These are phyloP conservation scores for Cladosporium sp. DNA, from an alignment of 2,329 filamentous ascomycete species.

Conservation along the genomic window DNA sequence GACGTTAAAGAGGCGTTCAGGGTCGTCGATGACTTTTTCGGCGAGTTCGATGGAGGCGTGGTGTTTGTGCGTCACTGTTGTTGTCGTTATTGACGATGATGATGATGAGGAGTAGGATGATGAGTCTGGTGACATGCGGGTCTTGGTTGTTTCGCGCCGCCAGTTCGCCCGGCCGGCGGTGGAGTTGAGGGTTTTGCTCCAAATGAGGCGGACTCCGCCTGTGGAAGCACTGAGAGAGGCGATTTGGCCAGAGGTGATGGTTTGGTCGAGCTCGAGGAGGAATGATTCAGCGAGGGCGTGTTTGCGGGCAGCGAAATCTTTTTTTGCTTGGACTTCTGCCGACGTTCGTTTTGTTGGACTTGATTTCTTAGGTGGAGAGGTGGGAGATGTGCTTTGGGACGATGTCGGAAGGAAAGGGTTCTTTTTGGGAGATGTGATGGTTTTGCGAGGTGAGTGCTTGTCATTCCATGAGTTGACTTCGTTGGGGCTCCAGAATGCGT, in stretches of 20 bases:
- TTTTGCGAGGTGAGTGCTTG: constrained; percentile 53
- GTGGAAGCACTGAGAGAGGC: constrained; percentile 55
- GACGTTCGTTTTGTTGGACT: constrained; percentile 29
- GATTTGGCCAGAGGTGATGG: constrained; percentile 60
- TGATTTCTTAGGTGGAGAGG: constrained; percentile 38
- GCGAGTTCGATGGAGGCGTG: constrained; percentile 80
- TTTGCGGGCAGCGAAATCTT: constrained; percentile 60
- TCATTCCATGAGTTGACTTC: constrained; percentile 62
- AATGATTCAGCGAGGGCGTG: constrained; percentile 61
- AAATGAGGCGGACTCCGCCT: constrained; percentile 67
- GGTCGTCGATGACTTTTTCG: constrained; percentile 77
- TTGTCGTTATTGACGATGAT: too few relatives aligned
- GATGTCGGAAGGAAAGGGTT: constrained; percentile 19
- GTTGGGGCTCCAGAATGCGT: constrained; percentile 58
- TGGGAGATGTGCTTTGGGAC: constrained; percentile 23
- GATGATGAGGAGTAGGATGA: constrained; percentile 9
- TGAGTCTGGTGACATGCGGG: constrained; percentile 21
- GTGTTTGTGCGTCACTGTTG: constrained; percentile 30
- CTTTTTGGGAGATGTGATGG: constrained; percentile 37
- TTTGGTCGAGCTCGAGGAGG: constrained; percentile 63
- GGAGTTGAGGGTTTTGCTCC: constrained; percentile 74
- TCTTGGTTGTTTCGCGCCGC: constrained; percentile 41
- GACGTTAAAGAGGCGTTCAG: constrained; percentile 76
- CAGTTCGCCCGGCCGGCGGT: constrained; percentile 63
- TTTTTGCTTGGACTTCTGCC: constrained; percentile 44